These are phyloP conservation scores for Populus hybrid DNA, from an alignment of 441 rosid species.

Conservation along the genomic window DNA sequence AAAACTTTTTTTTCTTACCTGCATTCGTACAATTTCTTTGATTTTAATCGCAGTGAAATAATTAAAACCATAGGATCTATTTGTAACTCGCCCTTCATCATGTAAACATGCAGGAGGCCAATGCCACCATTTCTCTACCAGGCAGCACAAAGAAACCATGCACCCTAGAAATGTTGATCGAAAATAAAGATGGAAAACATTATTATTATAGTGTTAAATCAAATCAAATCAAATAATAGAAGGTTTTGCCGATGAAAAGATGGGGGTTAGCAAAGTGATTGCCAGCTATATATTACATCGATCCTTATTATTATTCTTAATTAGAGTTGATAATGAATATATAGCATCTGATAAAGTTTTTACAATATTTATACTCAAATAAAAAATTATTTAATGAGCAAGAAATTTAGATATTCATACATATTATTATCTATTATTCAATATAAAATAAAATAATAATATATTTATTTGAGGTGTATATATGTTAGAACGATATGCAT, in stretches of 20 bases:
- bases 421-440: too few species aligned
- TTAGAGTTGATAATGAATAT: too few species aligned
- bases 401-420: too few species aligned
- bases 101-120: background rate
- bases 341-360: too few species aligned
- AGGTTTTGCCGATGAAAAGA: constrained; percentile 12
- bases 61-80: background rate
- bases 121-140: background rate
- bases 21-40: background rate
- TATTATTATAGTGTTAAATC: constrained; percentile 4
- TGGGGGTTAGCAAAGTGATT: constrained; percentile 21
- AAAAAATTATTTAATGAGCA: too few species aligned
- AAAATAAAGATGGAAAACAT: background rate
- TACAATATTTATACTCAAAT: too few species aligned
- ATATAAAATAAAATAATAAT: too few species aligned
- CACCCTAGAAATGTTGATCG: background rate
- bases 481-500: too few species aligned
- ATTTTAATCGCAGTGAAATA: background rate
- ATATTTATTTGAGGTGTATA: too few species aligned
- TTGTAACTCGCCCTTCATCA: background rate
- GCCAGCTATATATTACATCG: constrained; percentile 22
- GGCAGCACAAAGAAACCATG: constrained; percentile 8
- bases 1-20: too few species aligned
- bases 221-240: constrained; percentile 21
- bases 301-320: too few species aligned